Percentiles rank a stretch among this genome's conserved stretches.
Conservation (phyloP, 306 rosid genomes). For the Cucumis sativus region DNA sequence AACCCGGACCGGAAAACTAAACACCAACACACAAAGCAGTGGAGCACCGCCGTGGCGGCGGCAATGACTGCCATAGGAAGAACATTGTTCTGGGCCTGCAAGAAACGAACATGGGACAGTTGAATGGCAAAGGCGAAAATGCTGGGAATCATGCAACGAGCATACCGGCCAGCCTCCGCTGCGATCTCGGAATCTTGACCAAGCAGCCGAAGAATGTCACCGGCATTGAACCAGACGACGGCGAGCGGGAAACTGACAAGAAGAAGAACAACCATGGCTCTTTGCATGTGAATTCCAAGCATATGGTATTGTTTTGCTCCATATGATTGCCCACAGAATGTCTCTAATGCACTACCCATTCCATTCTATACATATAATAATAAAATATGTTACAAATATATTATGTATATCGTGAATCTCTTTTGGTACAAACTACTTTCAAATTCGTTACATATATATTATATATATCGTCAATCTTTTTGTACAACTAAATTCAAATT, state of each 20-base stretch:
- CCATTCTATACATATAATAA: conserved; percentile 16
- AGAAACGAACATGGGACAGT: conserved; percentile 22
- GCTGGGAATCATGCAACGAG: conserved; percentile 28
- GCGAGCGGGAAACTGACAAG: conserved; percentile 24
- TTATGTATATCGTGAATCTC: no score
- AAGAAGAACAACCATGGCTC: conserved; percentile 35
- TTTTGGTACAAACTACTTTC: no score
- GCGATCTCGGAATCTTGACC: conserved; percentile 36
- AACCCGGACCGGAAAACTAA: conserved; percentile 26
- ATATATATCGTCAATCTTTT: no score
- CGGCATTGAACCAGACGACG: conserved; percentile 25
- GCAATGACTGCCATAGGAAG: conserved; percentile 20
- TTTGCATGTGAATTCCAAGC: conserved; percentile 31
- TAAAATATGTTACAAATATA: no score
- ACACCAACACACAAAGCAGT: conserved; percentile 18
- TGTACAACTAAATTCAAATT: no score
- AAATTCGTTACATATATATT: no score
- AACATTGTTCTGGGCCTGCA: conserved; percentile 27
- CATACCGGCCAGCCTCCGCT: conserved; percentile 25
- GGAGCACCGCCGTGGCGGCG: conserved; percentile 13
- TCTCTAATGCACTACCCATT: conserved; percentile 37
- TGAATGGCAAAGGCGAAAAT: conserved; percentile 21
- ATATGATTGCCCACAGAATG: conserved; percentile 34
- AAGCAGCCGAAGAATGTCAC: conserved; percentile 24
- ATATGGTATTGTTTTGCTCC: conserved; percentile 27